Conservation (phyloP, 768 basidiomycete species). For the Hericium rajendrae region DNA sequence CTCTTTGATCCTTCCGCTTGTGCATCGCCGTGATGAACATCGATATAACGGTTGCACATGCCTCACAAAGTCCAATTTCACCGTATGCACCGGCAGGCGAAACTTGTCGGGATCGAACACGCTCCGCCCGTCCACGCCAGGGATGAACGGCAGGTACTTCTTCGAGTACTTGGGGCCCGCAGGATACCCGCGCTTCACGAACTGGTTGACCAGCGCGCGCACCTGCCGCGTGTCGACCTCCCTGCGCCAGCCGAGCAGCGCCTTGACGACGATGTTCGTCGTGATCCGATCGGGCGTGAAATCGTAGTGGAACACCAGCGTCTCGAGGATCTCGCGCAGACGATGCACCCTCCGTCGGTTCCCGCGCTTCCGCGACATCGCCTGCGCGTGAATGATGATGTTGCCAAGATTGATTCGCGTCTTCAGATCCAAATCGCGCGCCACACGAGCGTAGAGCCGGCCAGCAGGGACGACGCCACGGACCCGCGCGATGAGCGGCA, state of each 20-base stretch:
- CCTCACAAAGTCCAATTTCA: conserved; percentile 6
- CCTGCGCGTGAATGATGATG: conserved; percentile 39
- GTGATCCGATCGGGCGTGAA: conserved; percentile 64
- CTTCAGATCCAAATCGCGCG: conserved; percentile 17
- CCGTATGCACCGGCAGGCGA: background rate
- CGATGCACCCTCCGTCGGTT: conserved; percentile 39
- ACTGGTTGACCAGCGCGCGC: conserved; percentile 52
- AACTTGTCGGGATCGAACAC: conserved; percentile 3
- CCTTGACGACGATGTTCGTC: conserved; percentile 57
- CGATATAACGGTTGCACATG: conserved; percentile 12
- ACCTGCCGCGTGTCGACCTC: conserved; percentile 34
- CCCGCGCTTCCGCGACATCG: conserved; percentile 22
- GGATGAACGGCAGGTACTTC: conserved; percentile 3
- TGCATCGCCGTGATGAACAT: conserved; percentile 12
- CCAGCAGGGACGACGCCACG: conserved; percentile 4
- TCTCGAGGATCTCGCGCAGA: conserved; percentile 28
- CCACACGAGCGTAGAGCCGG: conserved; percentile 9
- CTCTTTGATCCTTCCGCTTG: conserved; percentile 10
- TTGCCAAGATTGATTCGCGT: conserved; percentile 42
- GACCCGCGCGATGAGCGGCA: conserved; percentile 3
- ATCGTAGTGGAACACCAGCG: conserved; percentile 32
- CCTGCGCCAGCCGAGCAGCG: conserved; percentile 41
- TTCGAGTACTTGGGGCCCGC: conserved; percentile 4
- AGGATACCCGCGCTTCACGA: conserved; percentile 53
- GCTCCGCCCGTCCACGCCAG: background rate